Evolutionary conservation across 306 rosid genomes (phyloP).

Genomic region (Neltuma alba): DNA sequence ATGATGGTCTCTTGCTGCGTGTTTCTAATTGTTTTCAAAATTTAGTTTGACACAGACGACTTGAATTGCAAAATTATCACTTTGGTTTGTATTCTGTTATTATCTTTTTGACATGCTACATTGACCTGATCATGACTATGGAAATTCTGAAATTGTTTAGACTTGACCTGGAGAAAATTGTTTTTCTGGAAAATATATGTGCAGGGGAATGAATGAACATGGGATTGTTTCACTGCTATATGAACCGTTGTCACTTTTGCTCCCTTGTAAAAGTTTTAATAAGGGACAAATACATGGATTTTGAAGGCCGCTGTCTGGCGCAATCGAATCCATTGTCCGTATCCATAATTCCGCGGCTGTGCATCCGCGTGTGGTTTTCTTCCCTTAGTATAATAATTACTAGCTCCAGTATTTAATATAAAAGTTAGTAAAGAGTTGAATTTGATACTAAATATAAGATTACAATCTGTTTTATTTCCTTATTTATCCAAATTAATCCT

Average conservation of each 20-base stretch:
- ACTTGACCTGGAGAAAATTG: background rate
- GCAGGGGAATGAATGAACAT: background rate
- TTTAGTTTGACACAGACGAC: background rate
- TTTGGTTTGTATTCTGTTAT: background rate
- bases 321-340: background rate
- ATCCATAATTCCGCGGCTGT: background rate
- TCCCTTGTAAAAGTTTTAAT: background rate
- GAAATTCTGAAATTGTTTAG: background rate
- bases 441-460: too few relatives aligned
- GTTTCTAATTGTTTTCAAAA: background rate
- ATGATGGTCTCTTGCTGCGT: conserved; percentile 24
- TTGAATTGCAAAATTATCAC: too few relatives aligned
- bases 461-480: too few relatives aligned
- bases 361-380: background rate
- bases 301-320: background rate
- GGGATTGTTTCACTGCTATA: background rate
- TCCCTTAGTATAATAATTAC: background rate
- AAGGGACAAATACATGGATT: background rate
- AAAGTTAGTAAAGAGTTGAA: too few relatives aligned
- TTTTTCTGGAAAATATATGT: background rate
- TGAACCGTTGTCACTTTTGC: background rate
- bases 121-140: background rate
- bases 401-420: too few relatives aligned
- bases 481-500: too few relatives aligned
- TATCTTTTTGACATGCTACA: background rate